These are phyloP conservation scores for Geosiphon pyriformis DNA, from an alignment of 192 early-diverging fungal species.

Conservation along the genomic window DNA sequence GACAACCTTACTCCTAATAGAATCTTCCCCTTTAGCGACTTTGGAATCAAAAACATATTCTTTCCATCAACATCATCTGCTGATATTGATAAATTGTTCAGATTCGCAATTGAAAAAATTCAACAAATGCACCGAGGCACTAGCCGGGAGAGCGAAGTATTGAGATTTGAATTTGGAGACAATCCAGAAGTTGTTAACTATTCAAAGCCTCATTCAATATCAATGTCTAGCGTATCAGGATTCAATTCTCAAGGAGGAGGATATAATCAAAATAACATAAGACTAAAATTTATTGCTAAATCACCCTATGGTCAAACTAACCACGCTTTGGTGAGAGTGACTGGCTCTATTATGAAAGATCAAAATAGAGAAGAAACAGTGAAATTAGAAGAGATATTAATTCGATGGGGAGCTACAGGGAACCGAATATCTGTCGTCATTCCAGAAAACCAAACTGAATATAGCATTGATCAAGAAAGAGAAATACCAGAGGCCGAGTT, in stretches of 20 bases:
- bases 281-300: background rate
- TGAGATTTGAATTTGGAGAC: background rate
- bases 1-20: too few species aligned
- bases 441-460: background rate
- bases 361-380: background rate
- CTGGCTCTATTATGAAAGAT: background rate
- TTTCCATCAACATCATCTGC: background rate
- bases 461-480: background rate
- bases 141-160: background rate
- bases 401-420: too few species aligned
- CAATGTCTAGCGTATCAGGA: background rate
- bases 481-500: background rate
- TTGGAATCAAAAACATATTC: background rate
- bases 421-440: background rate
- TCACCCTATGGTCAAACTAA: background rate
- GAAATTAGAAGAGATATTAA: background rate
- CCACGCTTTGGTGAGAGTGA: background rate
- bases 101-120: background rate
- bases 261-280: background rate
- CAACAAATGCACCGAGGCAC: too few species aligned
- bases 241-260: background rate
- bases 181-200: background rate
- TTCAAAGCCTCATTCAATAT: background rate
- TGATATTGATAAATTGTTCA: background rate
- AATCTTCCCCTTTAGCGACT: background rate